Evolutionary conservation across 768 basidiomycete species (phyloP).

Genomic region (Candolleomyces efflorescens): DNA sequence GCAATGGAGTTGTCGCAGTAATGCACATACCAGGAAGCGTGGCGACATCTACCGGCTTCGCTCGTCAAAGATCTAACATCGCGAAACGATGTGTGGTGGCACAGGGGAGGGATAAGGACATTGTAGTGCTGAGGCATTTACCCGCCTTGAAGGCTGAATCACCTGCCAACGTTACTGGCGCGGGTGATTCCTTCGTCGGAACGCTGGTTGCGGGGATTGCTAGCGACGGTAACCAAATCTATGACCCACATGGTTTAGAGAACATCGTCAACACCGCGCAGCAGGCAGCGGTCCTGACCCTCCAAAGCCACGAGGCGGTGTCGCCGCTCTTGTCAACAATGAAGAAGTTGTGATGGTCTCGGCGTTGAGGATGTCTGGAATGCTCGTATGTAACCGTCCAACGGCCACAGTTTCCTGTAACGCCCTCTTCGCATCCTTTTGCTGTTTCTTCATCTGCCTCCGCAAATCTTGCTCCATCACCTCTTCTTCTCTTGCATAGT

Average conservation of each 20-base stretch:
- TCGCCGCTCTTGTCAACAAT: constrained; percentile 54
- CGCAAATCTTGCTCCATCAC: constrained; percentile 22
- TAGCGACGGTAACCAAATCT: constrained; percentile 39
- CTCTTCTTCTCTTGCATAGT: background rate
- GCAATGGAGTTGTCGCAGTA: constrained; percentile 57
- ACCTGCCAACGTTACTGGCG: constrained; percentile 80
- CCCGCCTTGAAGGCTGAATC: constrained; percentile 45
- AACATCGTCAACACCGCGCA: constrained; percentile 54
- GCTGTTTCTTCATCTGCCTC: constrained; percentile 41
- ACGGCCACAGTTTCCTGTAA: constrained; percentile 11
- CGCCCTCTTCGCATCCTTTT: constrained; percentile 25
- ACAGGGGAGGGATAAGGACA: constrained; percentile 40
- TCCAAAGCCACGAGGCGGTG: constrained; percentile 57
- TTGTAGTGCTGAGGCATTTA: constrained; percentile 70
- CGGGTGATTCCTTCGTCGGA: constrained; percentile 89
- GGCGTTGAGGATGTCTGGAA: background rate
- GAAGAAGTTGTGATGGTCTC: constrained; percentile 8
- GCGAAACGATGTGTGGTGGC: constrained; percentile 47
- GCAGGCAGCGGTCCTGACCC: constrained; percentile 55
- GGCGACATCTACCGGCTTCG: constrained; percentile 47
- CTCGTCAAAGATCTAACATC: constrained; percentile 40
- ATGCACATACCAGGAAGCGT: constrained; percentile 48
- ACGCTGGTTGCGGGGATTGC: constrained; percentile 69
- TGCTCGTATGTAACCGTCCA: constrained; percentile 44
- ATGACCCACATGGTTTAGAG: constrained; percentile 40